phyloP scores from a whole-genome alignment of 1,284 basidiomycete species.

The Hemileia vastatrix region DNA sequence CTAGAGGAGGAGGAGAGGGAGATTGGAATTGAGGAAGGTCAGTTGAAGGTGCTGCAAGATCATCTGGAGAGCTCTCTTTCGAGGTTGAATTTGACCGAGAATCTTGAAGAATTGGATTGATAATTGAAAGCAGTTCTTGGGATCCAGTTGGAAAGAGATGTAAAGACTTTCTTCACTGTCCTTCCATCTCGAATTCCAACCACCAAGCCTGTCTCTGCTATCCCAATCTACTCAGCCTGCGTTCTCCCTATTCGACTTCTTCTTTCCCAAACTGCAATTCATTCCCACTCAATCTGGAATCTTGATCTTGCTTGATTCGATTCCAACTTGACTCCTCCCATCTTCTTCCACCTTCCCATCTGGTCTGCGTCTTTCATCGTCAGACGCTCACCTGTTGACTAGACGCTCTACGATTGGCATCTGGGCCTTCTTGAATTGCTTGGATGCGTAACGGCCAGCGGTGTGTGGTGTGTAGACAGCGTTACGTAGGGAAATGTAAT shows the following conservation, averaged over 20 bases:
- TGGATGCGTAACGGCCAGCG: conserved; percentile 97
- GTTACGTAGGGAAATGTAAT: conserved; percentile 99
- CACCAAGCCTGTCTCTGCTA: too few species aligned
- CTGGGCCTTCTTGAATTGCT: conserved; percentile 99
- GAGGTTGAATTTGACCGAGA: too few species aligned
- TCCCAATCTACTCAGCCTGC: too few species aligned
- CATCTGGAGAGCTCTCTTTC: too few species aligned
- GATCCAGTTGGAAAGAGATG: too few species aligned
- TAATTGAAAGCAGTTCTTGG: too few species aligned
- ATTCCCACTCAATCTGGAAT: neutral
- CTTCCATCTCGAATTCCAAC: too few species aligned
- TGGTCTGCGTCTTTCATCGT: neutral
- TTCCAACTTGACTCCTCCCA: neutral
- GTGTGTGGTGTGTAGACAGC: conserved; percentile 95
- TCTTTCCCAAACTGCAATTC: too few species aligned
- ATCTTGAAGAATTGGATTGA: too few species aligned
- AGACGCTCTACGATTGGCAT: conserved; percentile 99
- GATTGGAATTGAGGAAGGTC: neutral
- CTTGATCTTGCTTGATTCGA: neutral
- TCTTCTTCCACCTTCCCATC: neutral
- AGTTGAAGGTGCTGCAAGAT: too few species aligned
- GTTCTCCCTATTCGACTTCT: too few species aligned
- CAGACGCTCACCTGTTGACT: conserved; percentile 72
- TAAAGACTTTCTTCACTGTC: too few species aligned
- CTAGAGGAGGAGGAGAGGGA: conserved; percentile 48